These are phyloP conservation scores for Massariosphaeria phaeospora DNA, from an alignment of 495 filamentous ascomycete species.

Conservation along the genomic window DNA sequence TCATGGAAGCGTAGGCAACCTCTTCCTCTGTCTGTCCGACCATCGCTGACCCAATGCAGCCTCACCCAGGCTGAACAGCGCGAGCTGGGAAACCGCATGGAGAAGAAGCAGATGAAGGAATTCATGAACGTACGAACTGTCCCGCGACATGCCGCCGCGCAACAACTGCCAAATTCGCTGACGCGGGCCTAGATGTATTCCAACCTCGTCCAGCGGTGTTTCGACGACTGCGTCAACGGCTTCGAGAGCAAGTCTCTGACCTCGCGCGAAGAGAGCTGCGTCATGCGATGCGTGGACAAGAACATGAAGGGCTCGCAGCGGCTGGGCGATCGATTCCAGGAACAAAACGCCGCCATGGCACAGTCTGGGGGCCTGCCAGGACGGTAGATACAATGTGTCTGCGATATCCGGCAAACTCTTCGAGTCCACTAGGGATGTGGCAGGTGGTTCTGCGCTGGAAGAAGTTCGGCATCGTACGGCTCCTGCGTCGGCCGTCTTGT, in stretches of 20 bases:
- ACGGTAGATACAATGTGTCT: too few relatives aligned
- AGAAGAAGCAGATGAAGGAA: conserved; percentile 96
- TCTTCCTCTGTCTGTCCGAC: neutral
- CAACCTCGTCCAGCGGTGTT: conserved; percentile 90
- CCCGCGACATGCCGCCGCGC: neutral
- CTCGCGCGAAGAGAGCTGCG: conserved; percentile 78
- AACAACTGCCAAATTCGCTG: conserved; percentile 9
- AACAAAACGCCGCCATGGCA: conserved; percentile 86
- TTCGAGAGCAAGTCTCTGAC: conserved; percentile 95
- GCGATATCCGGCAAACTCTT: too few relatives aligned
- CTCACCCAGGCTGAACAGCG: conserved; percentile 81
- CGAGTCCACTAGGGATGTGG: too few relatives aligned
- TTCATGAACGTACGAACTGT: conserved; percentile 80
- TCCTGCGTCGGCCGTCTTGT: too few relatives aligned
- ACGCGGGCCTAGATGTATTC: conserved; percentile 73
- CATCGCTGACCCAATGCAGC: conserved; percentile 35
- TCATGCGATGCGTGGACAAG: conserved; percentile 92
- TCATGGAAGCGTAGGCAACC: conserved; percentile 30
- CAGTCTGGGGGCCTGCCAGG: conserved; percentile 51
- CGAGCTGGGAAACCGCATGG: conserved; percentile 86
- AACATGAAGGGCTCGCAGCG: conserved; percentile 82
- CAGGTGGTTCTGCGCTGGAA: too few relatives aligned
- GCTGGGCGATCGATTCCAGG: conserved; percentile 85
- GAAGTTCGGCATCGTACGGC: too few relatives aligned
- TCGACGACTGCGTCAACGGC: conserved; percentile 94